Evolutionary conservation across 306 rosid species (phyloP), one percentile per base, ranked within the genome.

Genomic region (Trifolium repens): DNA sequence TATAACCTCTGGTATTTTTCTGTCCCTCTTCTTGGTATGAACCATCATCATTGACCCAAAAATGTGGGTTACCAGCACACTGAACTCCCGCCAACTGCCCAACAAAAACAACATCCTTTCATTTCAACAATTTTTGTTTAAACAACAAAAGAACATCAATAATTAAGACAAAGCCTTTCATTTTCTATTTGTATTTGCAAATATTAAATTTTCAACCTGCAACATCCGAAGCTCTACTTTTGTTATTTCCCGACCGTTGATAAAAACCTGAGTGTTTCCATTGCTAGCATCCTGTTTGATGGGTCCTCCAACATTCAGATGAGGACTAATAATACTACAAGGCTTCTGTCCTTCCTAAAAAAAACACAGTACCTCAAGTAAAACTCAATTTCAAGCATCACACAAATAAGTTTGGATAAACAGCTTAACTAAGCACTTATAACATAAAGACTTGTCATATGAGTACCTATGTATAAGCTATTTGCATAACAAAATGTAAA

Each of bases 21-120:
- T 96, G 99, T 69, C 99, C 99, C 89, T 96, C 99, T 81, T 96
- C 99, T 88, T 92, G 99, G 87, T 92, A 96, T 47, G 99, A 96
- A 30, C 99, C 99, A 75, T 96, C 99, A 44, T 96, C 99, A 74
- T 96, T 96, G 78, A 96, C 92, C 99, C 99, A 96, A 84, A 96
- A 96, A 82, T 96, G 99, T 46, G 99, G 96, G 83, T 92, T 89
- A 53, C 99, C 99, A 72, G 98, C 99, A 83, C 96, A 90, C 40
- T 96, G 98, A 82, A 96, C 99, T 65, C 99, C 99, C 0, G 99
- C 97, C 88, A 96, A 87, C 98, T 96, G 91, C 91, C 16, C 62
- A 68, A 65, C 55, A 74, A 72, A 67, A 74, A 75, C 65, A 55
- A 80, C 15, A 57, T 58, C 57, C 57, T 47, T 50, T 74, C 63